Evolutionary conservation across 768 basidiomycete genomes (phyloP).

Genomic region (Saitozyma podzolica): DNA sequence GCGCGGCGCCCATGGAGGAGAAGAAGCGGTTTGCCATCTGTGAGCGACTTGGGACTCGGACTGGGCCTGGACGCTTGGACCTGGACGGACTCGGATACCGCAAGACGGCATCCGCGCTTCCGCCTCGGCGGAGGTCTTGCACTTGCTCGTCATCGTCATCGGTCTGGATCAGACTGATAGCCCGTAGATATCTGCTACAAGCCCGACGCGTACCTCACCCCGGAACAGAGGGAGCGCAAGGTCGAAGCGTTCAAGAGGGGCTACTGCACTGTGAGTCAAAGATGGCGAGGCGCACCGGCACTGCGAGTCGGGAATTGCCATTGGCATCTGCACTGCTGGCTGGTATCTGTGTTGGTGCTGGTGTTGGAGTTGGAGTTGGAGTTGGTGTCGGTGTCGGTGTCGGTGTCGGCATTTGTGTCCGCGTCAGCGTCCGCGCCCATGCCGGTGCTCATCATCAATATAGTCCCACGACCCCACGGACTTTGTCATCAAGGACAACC

Average conservation of each 20-base stretch:
- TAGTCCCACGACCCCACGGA: conserved; percentile 34
- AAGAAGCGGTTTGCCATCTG: conserved; percentile 31
- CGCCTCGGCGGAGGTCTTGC: no score
- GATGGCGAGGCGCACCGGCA: no score
- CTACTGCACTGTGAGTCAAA: conserved; percentile 24
- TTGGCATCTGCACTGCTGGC: no score
- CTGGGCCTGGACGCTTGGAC: neutral
- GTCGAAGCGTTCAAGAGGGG: conserved; percentile 30
- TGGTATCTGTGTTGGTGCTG: no score
- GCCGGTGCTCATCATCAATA: neutral
- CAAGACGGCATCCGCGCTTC: no score
- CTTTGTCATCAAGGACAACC: conserved; percentile 19
- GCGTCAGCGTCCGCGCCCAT: no score
- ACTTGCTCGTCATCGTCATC: no score
- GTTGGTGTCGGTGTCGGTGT: no score
- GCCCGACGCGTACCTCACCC: conserved; percentile 20
- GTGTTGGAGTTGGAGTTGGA: no score
- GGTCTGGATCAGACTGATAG: neutral
- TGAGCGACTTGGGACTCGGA: conserved; percentile 13
- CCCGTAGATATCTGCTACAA: conserved; percentile 37
- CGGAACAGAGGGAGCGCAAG: conserved; percentile 17
- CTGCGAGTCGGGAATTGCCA: no score
- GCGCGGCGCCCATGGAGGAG: conserved; percentile 23
- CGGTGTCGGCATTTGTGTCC: no score
- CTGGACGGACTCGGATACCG: conserved; percentile 6